A percentile compares a stretch with the other conserved stretches of the same genome.
Evolutionary conservation across 148 eudicot species (phyloP).

Genomic region (Camellia granthamiana): DNA sequence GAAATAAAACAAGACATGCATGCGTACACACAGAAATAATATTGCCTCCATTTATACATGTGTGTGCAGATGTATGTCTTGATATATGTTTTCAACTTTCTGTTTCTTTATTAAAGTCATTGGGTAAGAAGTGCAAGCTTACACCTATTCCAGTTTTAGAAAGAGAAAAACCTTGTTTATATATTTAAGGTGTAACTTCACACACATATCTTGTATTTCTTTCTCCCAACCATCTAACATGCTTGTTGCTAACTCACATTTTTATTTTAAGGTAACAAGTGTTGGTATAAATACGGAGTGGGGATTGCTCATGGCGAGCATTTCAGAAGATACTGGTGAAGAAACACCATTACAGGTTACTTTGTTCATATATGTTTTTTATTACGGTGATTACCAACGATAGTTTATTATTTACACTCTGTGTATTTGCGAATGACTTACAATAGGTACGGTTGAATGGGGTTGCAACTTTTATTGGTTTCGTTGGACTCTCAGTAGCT

Average conservation of each 20-base stretch:
- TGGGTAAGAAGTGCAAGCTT: background rate
- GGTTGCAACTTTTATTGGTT: slow-evolving; percentile 87
- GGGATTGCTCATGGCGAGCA: slow-evolving; percentile 98
- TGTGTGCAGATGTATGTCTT: background rate
- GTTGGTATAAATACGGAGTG: slow-evolving; percentile 97
- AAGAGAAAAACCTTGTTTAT: background rate
- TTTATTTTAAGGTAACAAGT: slow-evolving; percentile 63
- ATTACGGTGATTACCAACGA: background rate
- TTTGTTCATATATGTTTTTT: background rate
- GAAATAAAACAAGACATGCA: no score
- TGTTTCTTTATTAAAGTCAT: background rate
- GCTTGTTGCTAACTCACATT: background rate
- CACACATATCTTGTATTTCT: background rate
- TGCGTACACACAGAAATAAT: no score
- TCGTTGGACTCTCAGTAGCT: slow-evolving; percentile 79
- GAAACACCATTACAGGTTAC: slow-evolving; percentile 96
- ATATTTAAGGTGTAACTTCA: background rate
- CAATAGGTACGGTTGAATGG: slow-evolving; percentile 89
- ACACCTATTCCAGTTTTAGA: background rate
- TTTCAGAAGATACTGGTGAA: slow-evolving; percentile 97
- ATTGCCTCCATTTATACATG: no score
- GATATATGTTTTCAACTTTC: background rate
- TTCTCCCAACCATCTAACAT: background rate
- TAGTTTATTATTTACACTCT: slow-evolving; percentile 4
- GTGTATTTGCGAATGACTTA: background rate